phyloP scores from a whole-genome alignment of 805 yeast genomes.

The Komagataella pseudopastoris region DNA sequence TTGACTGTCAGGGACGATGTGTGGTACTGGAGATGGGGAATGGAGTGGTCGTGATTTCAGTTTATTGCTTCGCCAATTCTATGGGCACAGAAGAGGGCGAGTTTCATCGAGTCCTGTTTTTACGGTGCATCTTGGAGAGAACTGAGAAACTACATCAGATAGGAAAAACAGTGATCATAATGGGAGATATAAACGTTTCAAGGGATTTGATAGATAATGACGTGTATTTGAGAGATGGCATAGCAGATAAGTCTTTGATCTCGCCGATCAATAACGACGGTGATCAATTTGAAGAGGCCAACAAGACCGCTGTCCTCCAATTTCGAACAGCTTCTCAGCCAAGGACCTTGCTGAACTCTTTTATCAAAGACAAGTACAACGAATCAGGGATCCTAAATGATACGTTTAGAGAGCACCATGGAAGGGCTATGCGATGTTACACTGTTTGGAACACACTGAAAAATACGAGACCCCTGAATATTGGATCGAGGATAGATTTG shows the following conservation, averaged over 20 bases:
- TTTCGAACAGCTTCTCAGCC: conserved; percentile 27
- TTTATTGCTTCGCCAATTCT: conserved; percentile 92
- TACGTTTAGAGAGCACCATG: conserved; percentile 41
- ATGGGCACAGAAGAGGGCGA: conserved; percentile 56
- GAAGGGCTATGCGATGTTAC: conserved; percentile 51
- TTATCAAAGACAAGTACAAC: conserved; percentile 14
- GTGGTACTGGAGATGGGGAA: conserved; percentile 59
- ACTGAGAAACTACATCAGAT: conserved; percentile 34
- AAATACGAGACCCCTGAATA: conserved; percentile 67
- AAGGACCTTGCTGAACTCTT: conserved; percentile 31
- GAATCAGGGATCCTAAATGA: conserved; percentile 34
- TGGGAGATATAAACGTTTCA: conserved; percentile 86
- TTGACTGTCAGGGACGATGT: conserved; percentile 83
- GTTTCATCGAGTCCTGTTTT: conserved; percentile 39
- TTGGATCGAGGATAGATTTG: conserved; percentile 81
- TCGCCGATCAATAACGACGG: conserved; percentile 7
- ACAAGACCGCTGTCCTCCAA: conserved; percentile 13
- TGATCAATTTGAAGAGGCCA: conserved; percentile 21
- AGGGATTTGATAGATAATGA: conserved; percentile 77
- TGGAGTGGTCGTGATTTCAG: conserved; percentile 45
- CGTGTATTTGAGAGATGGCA: conserved; percentile 35
- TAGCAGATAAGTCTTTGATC: conserved; percentile 12
- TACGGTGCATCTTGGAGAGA: conserved; percentile 46
- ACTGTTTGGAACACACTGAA: conserved; percentile 86
- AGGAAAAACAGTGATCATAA: conserved; percentile 59